Evolutionary conservation across 768 basidiomycete genomes (phyloP).

Genomic region (Polyporus arcularius): DNA sequence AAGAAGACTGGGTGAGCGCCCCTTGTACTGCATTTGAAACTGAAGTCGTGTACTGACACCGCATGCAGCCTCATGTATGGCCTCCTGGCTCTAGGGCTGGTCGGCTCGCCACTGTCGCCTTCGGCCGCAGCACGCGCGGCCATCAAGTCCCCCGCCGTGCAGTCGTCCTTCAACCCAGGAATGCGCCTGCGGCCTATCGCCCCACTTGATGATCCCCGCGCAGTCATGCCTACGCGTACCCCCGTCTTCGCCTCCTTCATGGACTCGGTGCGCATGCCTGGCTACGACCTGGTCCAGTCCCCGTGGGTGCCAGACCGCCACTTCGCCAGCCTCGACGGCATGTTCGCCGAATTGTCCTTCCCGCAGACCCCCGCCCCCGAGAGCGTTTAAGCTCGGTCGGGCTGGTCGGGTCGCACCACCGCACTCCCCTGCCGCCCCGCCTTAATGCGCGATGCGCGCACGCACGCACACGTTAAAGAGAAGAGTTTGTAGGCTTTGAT

Average conservation of each 20-base stretch:
- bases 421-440: background rate
- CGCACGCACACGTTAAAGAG: background rate
- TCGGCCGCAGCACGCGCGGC: conserved; percentile 5
- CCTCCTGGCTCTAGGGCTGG: conserved; percentile 21
- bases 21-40: background rate
- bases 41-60: background rate
- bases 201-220: conserved; percentile 20
- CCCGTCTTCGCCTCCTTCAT: conserved; percentile 26
- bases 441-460: background rate
- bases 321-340: conserved; percentile 18
- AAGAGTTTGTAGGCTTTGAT: conserved; percentile 4
- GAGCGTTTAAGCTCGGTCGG: conserved; percentile 5
- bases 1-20: conserved; percentile 18
- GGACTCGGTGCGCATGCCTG: conserved; percentile 22
- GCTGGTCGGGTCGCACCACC: background rate
- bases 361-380: conserved; percentile 18
- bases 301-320: conserved; percentile 23
- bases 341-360: conserved; percentile 20
- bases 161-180: conserved; percentile 1
- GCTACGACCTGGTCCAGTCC: conserved; percentile 23
- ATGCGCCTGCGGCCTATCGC: conserved; percentile 14
- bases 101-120: conserved; percentile 21
- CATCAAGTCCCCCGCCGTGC: conserved; percentile 11
- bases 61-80: conserved; percentile 20
- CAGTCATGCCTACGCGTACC: conserved; percentile 20